Percentiles rank a stretch among this genome's conserved stretches.
These are phyloP conservation scores for Ceratocystis colombiana DNA, from an alignment of 2,329 filamentous ascomycete species.

Conservation along the genomic window DNA sequence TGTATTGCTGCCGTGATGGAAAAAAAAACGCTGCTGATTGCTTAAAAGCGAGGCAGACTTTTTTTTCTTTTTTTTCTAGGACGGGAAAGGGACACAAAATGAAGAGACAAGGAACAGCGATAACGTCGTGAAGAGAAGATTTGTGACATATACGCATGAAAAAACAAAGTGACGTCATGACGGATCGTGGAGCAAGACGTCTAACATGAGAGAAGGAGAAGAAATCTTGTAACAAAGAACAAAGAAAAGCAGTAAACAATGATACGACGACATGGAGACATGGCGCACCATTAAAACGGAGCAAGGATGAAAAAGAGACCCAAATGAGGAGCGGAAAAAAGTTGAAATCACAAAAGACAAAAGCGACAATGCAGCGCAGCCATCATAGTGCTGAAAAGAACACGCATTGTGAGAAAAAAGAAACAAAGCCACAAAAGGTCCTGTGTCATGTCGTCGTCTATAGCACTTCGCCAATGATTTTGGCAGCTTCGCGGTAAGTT, in stretches of 20 bases:
- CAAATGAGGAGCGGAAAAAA: not conserved
- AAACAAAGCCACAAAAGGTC: not conserved
- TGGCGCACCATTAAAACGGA: constrained; percentile 13
- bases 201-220: constrained; percentile 20
- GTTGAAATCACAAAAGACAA: constrained; percentile 12
- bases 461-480: constrained; percentile 94
- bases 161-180: constrained; percentile 19
- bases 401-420: constrained; percentile 10
- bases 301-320: not conserved
- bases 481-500: constrained; percentile 94
- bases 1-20: not conserved
- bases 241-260: not conserved
- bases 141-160: constrained; percentile 5
- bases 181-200: constrained; percentile 25
- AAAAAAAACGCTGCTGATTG: not conserved
- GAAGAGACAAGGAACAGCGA: not conserved
- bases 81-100: not conserved
- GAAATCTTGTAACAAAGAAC: constrained; percentile 2
- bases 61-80: constrained; percentile 1
- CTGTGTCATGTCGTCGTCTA: constrained; percentile 36
- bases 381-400: constrained; percentile 12
- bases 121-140: constrained; percentile 6
- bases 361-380: constrained; percentile 5
- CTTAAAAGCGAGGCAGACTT: constrained; percentile 6
- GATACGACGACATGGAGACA: constrained; percentile 4